These are phyloP conservation scores for Colletotrichum sidae DNA, from an alignment of 2,329 filamentous ascomycete genomes.

Conservation along the genomic window DNA sequence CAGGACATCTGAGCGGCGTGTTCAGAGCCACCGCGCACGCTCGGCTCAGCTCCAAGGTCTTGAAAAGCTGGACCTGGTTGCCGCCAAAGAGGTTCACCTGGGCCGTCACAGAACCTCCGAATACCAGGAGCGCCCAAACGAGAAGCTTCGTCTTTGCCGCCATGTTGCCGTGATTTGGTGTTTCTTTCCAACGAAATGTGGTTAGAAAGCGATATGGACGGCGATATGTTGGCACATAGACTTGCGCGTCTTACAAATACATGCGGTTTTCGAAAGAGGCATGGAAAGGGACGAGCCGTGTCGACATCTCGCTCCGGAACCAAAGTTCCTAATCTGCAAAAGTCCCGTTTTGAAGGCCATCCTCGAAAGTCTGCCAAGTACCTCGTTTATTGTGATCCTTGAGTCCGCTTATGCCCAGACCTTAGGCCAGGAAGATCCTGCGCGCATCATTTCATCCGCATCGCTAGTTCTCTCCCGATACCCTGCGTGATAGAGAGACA, in stretches of 20 bases:
- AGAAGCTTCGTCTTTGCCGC: background rate
- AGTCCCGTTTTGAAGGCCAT: background rate
- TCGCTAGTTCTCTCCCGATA: background rate
- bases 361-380: background rate
- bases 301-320: background rate
- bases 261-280: background rate
- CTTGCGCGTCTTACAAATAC: background rate
- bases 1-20: constrained; percentile 1
- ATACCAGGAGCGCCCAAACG: background rate
- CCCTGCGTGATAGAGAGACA: background rate
- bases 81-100: constrained; percentile 3
- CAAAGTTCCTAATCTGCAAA: background rate
- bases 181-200: background rate
- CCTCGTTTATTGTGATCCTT: background rate
- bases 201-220: background rate
- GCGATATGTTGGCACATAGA: background rate
- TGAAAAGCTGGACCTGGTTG: constrained; percentile 3
- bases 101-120: background rate
- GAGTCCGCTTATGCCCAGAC: background rate
- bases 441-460: background rate
- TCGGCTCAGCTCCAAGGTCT: background rate
- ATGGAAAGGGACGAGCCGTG: background rate
- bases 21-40: background rate
- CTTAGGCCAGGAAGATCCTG: background rate
- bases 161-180: background rate